Evolutionary conservation across 2,329 filamentous ascomycete genomes (phyloP).

Genomic region (Herpotrichia juniperi): DNA sequence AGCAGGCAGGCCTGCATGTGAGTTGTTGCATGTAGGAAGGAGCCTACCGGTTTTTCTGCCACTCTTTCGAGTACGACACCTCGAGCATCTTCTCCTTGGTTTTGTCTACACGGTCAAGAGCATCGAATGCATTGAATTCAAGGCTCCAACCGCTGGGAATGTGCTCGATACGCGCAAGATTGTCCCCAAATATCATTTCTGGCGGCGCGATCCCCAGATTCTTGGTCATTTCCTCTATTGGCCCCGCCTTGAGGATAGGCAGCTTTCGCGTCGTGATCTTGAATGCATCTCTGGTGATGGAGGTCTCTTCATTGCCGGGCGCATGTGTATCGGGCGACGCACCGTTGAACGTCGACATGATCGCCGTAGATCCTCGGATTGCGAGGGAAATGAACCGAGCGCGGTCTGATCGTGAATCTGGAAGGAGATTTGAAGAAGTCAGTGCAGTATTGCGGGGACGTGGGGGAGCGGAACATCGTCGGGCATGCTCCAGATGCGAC

Average conservation of each 20-base stretch:
- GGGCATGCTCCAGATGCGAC: not conserved
- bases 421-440: not conserved
- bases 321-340: constrained; percentile 39
- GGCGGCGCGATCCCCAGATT: constrained; percentile 85
- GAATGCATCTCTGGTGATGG: constrained; percentile 60
- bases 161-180: constrained; percentile 78
- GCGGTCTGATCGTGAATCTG: constrained; percentile 3
- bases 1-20: constrained; percentile 12
- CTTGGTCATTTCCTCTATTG: constrained; percentile 83
- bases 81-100: constrained; percentile 89
- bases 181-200: constrained; percentile 99
- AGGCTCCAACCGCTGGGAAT: constrained; percentile 76
- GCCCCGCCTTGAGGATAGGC: constrained; percentile 89
- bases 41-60: constrained; percentile 71
- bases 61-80: constrained; percentile 90
- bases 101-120: constrained; percentile 91
- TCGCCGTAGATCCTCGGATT: constrained; percentile 9
- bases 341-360: constrained; percentile 38
- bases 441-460: constrained; percentile 10
- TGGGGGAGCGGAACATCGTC: constrained; percentile 1
- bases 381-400: not conserved
- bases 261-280: constrained; percentile 83
- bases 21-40: not conserved
- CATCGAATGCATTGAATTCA: constrained; percentile 83
- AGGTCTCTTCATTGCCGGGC: constrained; percentile 37